Conservation (phyloP, 1,284 basidiomycete genomes). For the Cutaneotrichosporon dermatis region DNA sequence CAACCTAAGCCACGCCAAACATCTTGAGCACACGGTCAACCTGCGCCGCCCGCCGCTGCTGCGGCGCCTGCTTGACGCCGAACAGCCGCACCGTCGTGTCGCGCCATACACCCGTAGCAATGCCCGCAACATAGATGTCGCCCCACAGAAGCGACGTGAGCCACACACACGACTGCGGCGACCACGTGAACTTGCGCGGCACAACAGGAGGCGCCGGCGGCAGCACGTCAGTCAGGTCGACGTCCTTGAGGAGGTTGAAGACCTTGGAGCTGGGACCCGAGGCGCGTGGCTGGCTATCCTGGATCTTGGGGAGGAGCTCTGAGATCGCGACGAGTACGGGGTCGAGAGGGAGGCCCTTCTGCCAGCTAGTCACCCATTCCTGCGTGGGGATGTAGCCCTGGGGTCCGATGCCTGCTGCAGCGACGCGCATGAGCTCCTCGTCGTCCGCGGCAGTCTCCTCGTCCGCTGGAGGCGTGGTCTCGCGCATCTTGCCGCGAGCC, state of each 20-base stretch:
- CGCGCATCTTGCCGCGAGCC: slow-evolving; percentile 77
- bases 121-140: slow-evolving; percentile 81
- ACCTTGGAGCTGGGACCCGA: slow-evolving; percentile 52
- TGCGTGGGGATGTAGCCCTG: slow-evolving; percentile 90
- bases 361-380: slow-evolving; percentile 70
- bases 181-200: slow-evolving; percentile 81
- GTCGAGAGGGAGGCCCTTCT: slow-evolving; percentile 63
- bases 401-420: slow-evolving; percentile 65
- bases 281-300: slow-evolving; percentile 61
- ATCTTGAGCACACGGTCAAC: slow-evolving; percentile 45
- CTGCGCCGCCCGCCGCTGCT: slow-evolving; percentile 32
- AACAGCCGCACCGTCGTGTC: slow-evolving; percentile 79
- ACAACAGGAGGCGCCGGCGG: slow-evolving; percentile 62
- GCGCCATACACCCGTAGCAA: slow-evolving; percentile 76
- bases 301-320: slow-evolving; percentile 80
- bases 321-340: slow-evolving; percentile 75
- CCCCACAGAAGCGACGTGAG: slow-evolving; percentile 87
- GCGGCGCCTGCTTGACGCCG: slow-evolving; percentile 71
- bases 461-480: slow-evolving; percentile 18
- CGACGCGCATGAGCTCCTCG: slow-evolving; percentile 59
- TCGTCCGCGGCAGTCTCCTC: slow-evolving; percentile 51
- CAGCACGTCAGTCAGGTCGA: slow-evolving; percentile 67
- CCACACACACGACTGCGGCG: slow-evolving; percentile 81
- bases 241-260: slow-evolving; percentile 57
- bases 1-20: slow-evolving; percentile 36